Evolutionary conservation across 108 stramenopile species (phyloP).

Genomic region (Chaetoceros tenuissimus): DNA sequence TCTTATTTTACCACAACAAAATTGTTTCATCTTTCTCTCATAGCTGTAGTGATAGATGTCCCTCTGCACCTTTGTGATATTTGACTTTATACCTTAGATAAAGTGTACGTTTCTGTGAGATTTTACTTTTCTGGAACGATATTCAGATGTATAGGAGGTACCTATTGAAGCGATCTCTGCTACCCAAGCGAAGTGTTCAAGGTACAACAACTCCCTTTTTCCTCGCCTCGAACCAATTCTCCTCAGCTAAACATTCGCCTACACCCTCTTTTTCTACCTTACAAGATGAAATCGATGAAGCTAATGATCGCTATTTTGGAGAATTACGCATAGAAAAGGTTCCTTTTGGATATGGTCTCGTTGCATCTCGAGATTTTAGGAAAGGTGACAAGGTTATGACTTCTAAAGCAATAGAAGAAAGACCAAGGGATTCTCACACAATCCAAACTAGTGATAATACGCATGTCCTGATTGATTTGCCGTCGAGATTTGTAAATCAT

Average conservation of each 20-base stretch:
- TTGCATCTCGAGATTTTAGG: not conserved
- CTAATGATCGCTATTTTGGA: not conserved
- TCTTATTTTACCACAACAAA: too few relatives aligned
- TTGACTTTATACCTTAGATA: too few relatives aligned
- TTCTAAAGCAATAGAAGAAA: slow-evolving; percentile 3
- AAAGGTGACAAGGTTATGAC: not conserved
- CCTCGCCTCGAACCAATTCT: too few relatives aligned
- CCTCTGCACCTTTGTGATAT: too few relatives aligned
- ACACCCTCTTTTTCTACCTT: not conserved
- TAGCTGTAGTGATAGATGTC: too few relatives aligned
- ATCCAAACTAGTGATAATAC: slow-evolving; percentile 29
- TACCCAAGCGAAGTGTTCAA: too few relatives aligned
- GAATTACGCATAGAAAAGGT: not conserved
- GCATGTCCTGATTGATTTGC: slow-evolving; percentile 46
- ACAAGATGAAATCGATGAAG: not conserved
- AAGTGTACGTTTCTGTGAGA: too few relatives aligned
- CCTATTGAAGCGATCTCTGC: too few relatives aligned
- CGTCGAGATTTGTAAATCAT: slow-evolving; percentile 49
- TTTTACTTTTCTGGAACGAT: too few relatives aligned
- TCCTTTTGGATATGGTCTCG: slow-evolving; percentile 3
- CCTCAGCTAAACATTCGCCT: not conserved
- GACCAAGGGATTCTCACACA: slow-evolving; percentile 28
- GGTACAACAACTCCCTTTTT: too few relatives aligned
- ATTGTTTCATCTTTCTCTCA: too few relatives aligned
- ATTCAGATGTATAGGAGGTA: too few relatives aligned